phyloP scores from a whole-genome alignment of 1,284 basidiomycete species.

The Heterobasidion annosum region DNA sequence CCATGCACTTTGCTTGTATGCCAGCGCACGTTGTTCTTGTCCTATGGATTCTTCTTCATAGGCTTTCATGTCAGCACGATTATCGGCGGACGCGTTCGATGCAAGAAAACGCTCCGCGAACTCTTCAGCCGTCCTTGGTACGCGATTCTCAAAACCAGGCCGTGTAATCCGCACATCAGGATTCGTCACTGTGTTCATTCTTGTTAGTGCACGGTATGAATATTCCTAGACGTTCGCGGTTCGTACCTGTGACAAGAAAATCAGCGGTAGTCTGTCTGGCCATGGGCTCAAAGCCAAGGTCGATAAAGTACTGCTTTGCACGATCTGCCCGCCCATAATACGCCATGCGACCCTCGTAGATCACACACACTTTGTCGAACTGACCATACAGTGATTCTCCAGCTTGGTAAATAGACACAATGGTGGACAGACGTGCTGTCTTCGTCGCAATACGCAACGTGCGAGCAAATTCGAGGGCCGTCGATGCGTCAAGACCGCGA shows the following conservation, averaged over 20 bases:
- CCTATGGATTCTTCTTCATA: conserved; percentile 21
- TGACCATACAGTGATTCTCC: conserved; percentile 13
- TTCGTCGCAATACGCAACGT: conserved; percentile 48
- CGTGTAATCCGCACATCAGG: not conserved
- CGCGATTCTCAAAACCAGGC: conserved; percentile 20
- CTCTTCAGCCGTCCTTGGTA: conserved; percentile 41
- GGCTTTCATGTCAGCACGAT: conserved; percentile 32
- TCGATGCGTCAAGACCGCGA: conserved; percentile 41
- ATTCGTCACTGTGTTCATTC: conserved; percentile 31
- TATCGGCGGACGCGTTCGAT: conserved; percentile 30
- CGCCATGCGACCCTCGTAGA: conserved; percentile 57
- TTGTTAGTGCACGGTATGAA: not conserved
- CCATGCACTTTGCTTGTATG: conserved; percentile 38
- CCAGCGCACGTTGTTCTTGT: conserved; percentile 15
- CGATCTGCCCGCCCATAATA: conserved; percentile 47
- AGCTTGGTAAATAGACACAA: conserved; percentile 53
- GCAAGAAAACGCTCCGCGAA: conserved; percentile 38
- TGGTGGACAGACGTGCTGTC: conserved; percentile 35
- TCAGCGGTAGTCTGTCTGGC: conserved; percentile 57
- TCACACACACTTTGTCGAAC: conserved; percentile 58
- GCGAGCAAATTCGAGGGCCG: conserved; percentile 51
- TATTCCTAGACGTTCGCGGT: not conserved
- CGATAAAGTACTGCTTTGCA: conserved; percentile 51
- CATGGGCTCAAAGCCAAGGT: conserved; percentile 51
- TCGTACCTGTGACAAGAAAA: conserved; percentile 39